Evolutionary conservation across 768 basidiomycete species (phyloP).

Genomic region (Trametes elegans): DNA sequence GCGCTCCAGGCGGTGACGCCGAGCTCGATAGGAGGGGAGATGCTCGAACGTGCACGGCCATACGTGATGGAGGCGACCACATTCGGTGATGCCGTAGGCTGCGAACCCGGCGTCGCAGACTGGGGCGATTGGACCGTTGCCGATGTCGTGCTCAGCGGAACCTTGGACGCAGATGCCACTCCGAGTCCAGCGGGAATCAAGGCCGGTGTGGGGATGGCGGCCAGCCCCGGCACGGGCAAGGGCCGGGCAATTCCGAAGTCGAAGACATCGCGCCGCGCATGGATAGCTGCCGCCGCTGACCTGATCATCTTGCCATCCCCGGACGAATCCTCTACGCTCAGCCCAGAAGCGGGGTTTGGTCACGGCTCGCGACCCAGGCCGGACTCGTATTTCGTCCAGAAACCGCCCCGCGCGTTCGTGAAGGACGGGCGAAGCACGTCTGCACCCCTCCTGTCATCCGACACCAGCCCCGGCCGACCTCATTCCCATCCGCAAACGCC

Average conservation of each 20-base stretch:
- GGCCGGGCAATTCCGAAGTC: background rate
- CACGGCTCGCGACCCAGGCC: background rate
- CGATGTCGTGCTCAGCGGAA: constrained; percentile 34
- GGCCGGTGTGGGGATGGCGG: background rate
- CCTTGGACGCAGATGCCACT: constrained; percentile 29
- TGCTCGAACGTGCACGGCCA: constrained; percentile 26
- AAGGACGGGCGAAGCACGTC: constrained; percentile 2
- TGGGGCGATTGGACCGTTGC: constrained; percentile 33
- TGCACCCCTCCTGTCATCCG: background rate
- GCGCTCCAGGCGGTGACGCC: constrained; percentile 21
- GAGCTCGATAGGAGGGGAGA: constrained; percentile 1
- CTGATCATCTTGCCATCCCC: constrained; percentile 28
- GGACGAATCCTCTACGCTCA: constrained; percentile 5
- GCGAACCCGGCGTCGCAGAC: constrained; percentile 13
- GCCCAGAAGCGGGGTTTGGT: background rate
- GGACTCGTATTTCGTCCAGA: background rate
- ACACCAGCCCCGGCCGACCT: background rate
- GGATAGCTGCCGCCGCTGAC: constrained; percentile 33
- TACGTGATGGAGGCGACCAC: constrained; percentile 30
- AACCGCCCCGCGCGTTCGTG: background rate
- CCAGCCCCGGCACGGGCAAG: constrained; percentile 1
- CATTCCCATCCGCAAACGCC: background rate
- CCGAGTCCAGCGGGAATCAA: background rate
- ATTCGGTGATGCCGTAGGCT: constrained; percentile 24
- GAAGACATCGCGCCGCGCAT: constrained; percentile 24